Evolutionary conservation across 2,329 filamentous ascomycete species (phyloP), one percentile per base, ranked within the genome.

Genomic region (Neobulgaria alba): DNA sequence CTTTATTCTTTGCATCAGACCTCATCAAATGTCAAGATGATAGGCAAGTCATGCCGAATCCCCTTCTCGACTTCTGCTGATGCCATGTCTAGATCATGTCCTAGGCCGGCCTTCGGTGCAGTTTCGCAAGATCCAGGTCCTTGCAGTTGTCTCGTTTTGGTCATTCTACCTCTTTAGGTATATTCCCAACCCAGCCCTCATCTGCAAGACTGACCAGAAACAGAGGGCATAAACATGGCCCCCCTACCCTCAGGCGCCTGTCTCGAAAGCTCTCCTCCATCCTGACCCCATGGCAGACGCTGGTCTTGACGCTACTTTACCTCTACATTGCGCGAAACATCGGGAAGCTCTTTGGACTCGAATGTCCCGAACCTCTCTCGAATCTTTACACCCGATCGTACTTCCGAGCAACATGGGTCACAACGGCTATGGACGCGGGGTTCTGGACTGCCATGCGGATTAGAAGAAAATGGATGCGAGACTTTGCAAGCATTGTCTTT

Each of bases 391-490:
- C 85, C 40, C 73, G 86, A 38, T 80, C 85, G 19, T 98, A 93
- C 66, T 98, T 95, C 62, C 82, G 92, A 36, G 92, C 92, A 41
- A 98, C 92, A 59, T 98, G 92, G 92, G 77, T 96, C 12, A 80
- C 92, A 39, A 98, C 92, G 0, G 92, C 88, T 0, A 66, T 98
- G 46, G 92, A 98, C 56, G 92, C 92, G 4, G 92, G 92, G 1
- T 98, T 95, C 63, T 98, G 92, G 92, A 95, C 88, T 0, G 92
- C 92, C 23, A 98, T 98, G 92, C 82, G 79, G 55, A 89, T 98
- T 49, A 77, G 76, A 42, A 71, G 71, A 35, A 88, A 84, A 55
- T 89, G 85, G 77, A 53, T 95, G 31, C 74, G 88, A 29, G 89
- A 96, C 59, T 59, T 95, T 10, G 77, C 84, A 8, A 88, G 86